Percentiles rank a stretch among this genome's conserved stretches.
phyloP scores from a whole-genome alignment of 2,329 filamentous ascomycete genomes.

The Hypoxylon sp. region DNA sequence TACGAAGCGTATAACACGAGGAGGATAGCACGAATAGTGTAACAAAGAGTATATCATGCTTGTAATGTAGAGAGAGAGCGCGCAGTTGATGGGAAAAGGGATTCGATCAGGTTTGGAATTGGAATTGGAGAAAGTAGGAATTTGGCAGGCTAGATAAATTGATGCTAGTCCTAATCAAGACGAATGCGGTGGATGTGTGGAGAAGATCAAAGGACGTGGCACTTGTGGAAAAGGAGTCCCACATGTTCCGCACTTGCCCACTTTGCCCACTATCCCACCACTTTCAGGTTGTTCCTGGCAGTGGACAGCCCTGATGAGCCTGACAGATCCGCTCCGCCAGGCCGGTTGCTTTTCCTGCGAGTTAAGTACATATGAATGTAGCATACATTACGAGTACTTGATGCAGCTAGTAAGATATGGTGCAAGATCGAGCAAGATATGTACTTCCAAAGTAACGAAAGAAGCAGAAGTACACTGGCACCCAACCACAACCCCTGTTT shows the following conservation, averaged over 20 bases:
- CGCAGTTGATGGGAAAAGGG: slow-evolving; percentile 26
- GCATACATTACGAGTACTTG: too few species aligned
- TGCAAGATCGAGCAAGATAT: slow-evolving; percentile 23
- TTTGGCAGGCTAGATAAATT: too few species aligned
- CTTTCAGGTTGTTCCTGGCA: slow-evolving; percentile 18
- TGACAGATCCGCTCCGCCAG: slow-evolving; percentile 33
- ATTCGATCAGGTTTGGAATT: slow-evolving; percentile 25
- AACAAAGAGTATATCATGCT: too few species aligned
- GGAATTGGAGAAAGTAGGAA: slow-evolving; percentile 5
- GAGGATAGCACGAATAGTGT: too few species aligned
- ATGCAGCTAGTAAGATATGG: too few species aligned
- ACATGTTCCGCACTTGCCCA: too few species aligned
- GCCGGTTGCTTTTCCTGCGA: slow-evolving; percentile 15
- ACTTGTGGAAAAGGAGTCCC: slow-evolving; percentile 18
- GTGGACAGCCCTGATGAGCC: slow-evolving; percentile 14
- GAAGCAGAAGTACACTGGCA: slow-evolving; percentile 19
- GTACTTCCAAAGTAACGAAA: slow-evolving; percentile 15
- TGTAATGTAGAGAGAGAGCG: too few species aligned
- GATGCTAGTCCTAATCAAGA: too few species aligned
- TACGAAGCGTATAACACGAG: too few species aligned
- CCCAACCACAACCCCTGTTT: slow-evolving; percentile 23
- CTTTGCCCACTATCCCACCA: too few species aligned
- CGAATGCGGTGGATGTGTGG: slow-evolving; percentile 24
- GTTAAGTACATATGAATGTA: slow-evolving; percentile 5
- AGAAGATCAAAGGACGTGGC: slow-evolving; percentile 31